These are phyloP conservation scores for Catharanthus roseus DNA, from an alignment of 257 asterid species.

Conservation along the genomic window DNA sequence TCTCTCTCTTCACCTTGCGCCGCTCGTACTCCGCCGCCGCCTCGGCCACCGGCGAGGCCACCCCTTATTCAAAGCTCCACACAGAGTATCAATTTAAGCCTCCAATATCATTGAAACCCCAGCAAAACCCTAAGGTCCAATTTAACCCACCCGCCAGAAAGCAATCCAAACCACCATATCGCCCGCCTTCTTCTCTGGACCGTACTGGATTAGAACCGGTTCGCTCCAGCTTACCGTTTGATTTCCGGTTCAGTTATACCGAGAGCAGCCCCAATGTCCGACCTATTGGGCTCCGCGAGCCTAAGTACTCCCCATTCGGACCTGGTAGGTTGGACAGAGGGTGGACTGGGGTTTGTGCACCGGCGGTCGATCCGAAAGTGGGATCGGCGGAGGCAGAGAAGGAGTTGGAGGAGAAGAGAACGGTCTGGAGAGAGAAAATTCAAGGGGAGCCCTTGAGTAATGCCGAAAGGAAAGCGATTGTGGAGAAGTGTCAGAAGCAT, in stretches of 20 bases:
- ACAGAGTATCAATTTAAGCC: slow-evolving; percentile 59
- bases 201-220: slow-evolving; percentile 34
- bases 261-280: slow-evolving; percentile 61
- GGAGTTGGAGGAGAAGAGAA: slow-evolving; percentile 73
- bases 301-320: slow-evolving; percentile 94
- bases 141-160: slow-evolving; percentile 18
- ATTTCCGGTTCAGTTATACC: slow-evolving; percentile 92
- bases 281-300: slow-evolving; percentile 89
- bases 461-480: slow-evolving; percentile 73
- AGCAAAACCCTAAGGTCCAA: slow-evolving; percentile 23
- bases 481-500: slow-evolving; percentile 62
- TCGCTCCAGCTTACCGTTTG: slow-evolving; percentile 72
- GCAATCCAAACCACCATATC: slow-evolving; percentile 53
- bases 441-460: slow-evolving; percentile 69
- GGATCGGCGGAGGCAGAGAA: slow-evolving; percentile 44
- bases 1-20: slow-evolving; percentile 19
- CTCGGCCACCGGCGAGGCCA: background rate
- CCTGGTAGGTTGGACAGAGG: slow-evolving; percentile 69
- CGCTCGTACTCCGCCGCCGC: slow-evolving; percentile 34
- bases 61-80: slow-evolving; percentile 51
- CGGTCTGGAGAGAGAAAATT: slow-evolving; percentile 40
- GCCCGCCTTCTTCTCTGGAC: slow-evolving; percentile 84
- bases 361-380: slow-evolving; percentile 70
- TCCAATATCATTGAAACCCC: slow-evolving; percentile 56
- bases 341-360: slow-evolving; percentile 98